phyloP scores from a whole-genome alignment of 176 grass and related monocot species.

The Carex pumila region DNA sequence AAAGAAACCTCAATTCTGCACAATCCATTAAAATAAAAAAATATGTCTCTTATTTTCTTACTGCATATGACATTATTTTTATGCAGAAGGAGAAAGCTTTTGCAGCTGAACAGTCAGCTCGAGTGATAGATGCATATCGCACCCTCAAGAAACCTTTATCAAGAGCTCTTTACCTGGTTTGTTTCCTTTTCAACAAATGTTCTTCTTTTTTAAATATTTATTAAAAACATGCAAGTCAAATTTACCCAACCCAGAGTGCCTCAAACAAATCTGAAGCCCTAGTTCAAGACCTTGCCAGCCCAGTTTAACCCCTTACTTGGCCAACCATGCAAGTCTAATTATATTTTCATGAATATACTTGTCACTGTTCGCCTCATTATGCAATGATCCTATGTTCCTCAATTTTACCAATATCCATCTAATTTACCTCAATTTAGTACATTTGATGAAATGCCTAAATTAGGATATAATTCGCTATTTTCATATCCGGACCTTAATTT shows the following conservation, averaged over 20 bases:
- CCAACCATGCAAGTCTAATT: not conserved
- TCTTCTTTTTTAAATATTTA: not conserved
- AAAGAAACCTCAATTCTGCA: not conserved
- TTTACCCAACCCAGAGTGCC: not conserved
- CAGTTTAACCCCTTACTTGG: not conserved
- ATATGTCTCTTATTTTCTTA: not conserved
- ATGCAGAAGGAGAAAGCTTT: constrained; percentile 67
- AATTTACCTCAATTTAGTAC: not conserved
- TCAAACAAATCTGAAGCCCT: not conserved
- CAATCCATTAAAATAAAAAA: not conserved
- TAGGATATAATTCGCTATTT: not conserved
- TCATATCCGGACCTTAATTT: not conserved
- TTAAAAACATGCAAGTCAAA: not conserved
- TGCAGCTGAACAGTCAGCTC: constrained; percentile 74
- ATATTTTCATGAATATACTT: not conserved
- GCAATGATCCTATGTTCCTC: not conserved
- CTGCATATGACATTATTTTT: constrained; percentile 6
- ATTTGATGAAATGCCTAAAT: not conserved
- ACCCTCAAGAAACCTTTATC: constrained; percentile 62
- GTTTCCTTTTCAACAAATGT: constrained; percentile 14
- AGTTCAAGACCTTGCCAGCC: not conserved
- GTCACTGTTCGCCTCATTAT: not conserved
- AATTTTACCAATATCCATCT: not conserved
- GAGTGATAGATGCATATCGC: constrained; percentile 79
- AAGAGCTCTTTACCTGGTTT: constrained; percentile 80